A percentile compares a stretch with the other conserved stretches of the same genome.
Evolutionary conservation across 23 red algal genomes (phyloP).

Genomic region (Gracilariopsis chorda): DNA sequence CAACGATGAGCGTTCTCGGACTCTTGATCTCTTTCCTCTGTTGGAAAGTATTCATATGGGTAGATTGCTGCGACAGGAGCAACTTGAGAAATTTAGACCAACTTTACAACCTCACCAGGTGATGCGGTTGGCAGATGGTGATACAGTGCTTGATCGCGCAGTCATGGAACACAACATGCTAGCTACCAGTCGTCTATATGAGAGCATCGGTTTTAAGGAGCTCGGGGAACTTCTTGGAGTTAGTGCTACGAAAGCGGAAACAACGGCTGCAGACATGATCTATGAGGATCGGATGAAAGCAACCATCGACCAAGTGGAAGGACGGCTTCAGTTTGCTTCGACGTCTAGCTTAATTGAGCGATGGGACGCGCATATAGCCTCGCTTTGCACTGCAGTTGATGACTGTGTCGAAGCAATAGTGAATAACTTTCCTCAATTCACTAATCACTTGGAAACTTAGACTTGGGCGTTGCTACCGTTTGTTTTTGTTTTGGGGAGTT

Average conservation of each 20-base stretch:
- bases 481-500: no score
- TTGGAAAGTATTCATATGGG: constrained; percentile 82
- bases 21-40: constrained; percentile 52
- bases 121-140: constrained; percentile 22
- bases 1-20: constrained; percentile 75
- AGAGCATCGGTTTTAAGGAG: constrained; percentile 73
- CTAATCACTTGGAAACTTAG: constrained; percentile 37
- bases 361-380: constrained; percentile 74
- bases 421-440: constrained; percentile 55
- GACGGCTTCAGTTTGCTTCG: constrained; percentile 58
- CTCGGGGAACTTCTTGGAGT: constrained; percentile 72
- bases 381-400: constrained; percentile 56
- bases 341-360: constrained; percentile 41
- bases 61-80: constrained; percentile 47
- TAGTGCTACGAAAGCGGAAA: constrained; percentile 56
- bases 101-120: constrained; percentile 60
- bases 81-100: constrained; percentile 60
- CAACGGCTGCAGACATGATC: constrained; percentile 62
- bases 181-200: constrained; percentile 68
- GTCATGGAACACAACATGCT: constrained; percentile 85
- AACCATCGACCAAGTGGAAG: constrained; percentile 82
- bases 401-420: constrained; percentile 74
- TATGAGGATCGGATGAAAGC: constrained; percentile 81
- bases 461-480: no score
- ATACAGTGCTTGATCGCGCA: constrained; percentile 74